Conservation (phyloP, 2,329 filamentous ascomycete species). For the Pestalotiopsis sp. region DNA sequence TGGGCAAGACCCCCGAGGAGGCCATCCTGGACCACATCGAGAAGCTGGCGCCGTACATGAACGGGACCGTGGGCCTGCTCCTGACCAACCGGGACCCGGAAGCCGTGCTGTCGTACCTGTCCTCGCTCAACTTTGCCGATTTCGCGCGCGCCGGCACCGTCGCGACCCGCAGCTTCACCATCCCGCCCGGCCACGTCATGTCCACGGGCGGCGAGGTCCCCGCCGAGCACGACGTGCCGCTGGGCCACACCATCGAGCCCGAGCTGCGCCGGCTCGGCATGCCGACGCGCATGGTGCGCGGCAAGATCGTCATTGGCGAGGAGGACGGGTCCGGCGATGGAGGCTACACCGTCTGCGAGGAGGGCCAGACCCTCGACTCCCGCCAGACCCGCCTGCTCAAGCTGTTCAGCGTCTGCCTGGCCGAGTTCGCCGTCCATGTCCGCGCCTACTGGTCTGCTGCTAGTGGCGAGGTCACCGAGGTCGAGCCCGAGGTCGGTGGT, state of each 20-base stretch:
- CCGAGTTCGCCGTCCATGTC: conserved; percentile 84
- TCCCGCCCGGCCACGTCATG: conserved; percentile 82
- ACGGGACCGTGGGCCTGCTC: conserved; percentile 85
- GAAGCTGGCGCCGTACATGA: conserved; percentile 68
- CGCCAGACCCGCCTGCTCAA: conserved; percentile 93
- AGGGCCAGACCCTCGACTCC: conserved; percentile 84
- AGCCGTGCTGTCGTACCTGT: conserved; percentile 74
- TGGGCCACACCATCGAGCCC: conserved; percentile 88
- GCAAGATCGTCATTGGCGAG: conserved; percentile 76
- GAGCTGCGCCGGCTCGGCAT: conserved; percentile 87
- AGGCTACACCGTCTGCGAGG: conserved; percentile 78
- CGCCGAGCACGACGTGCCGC: conserved; percentile 78
- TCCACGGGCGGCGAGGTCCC: conserved; percentile 79
- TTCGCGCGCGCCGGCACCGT: conserved; percentile 86
- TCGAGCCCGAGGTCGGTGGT: conserved; percentile 34
- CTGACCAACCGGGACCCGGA: conserved; percentile 79
- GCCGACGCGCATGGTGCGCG: conserved; percentile 86
- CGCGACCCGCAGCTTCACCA: too few relatives aligned
- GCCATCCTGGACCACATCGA: conserved; percentile 81
- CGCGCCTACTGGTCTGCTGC: conserved; percentile 72
- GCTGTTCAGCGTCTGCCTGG: conserved; percentile 87
- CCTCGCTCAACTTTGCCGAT: conserved; percentile 73
- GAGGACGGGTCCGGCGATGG: conserved; percentile 47
- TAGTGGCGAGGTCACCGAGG: conserved; percentile 61
- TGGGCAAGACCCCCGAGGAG: conserved; percentile 77